Evolutionary conservation across 1,284 basidiomycete species (phyloP).

Genomic region (Phylloporus sp.): DNA sequence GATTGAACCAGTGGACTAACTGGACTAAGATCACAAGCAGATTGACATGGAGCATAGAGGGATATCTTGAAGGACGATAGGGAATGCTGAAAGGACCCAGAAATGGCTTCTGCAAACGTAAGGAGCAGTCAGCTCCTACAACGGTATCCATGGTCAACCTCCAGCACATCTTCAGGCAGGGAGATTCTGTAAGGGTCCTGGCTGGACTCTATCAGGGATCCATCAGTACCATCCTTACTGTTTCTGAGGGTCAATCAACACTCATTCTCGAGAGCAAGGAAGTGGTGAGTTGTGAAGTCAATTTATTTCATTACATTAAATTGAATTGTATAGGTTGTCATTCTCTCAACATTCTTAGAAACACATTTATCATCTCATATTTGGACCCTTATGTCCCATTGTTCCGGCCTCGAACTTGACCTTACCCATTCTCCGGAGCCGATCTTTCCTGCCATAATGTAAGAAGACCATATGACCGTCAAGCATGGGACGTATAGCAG

Average conservation of each 20-base stretch:
- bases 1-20: no score
- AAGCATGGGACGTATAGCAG: neutral
- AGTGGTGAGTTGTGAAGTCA: neutral
- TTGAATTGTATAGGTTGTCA: neutral
- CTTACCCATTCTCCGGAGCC: neutral
- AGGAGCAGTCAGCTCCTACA: no score
- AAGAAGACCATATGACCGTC: neutral
- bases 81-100: no score
- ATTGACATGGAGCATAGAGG: no score
- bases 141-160: neutral
- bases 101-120: no score
- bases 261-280: neutral
- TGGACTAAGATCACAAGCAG: no score
- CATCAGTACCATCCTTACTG: neutral
- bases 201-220: neutral
- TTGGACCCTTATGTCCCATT: neutral
- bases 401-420: neutral
- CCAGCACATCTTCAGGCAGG: neutral
- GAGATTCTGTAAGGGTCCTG: neutral
- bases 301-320: neutral
- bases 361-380: neutral
- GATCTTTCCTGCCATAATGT: neutral
- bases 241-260: neutral
- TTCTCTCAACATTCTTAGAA: neutral
- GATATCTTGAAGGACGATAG: no score